phyloP scores from a whole-genome alignment of 768 basidiomycete species.

The Lactifluus rugatus region DNA sequence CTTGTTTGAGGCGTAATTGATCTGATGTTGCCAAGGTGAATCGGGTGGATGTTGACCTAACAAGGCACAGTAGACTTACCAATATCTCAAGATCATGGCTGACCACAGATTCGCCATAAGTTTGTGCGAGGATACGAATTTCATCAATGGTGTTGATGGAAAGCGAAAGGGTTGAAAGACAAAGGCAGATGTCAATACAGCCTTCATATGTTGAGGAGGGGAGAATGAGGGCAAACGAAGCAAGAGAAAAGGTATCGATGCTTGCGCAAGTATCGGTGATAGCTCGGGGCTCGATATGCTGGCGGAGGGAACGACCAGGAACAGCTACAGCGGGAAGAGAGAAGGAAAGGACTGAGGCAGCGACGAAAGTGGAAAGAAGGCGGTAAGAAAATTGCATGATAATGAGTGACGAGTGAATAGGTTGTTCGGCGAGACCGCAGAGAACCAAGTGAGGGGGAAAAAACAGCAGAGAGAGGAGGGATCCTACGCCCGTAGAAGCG shows the following conservation, averaged over 20 bases:
- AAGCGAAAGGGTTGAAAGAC: slow-evolving; percentile 26
- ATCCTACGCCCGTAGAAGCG: too few species aligned
- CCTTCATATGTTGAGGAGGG: slow-evolving; percentile 2
- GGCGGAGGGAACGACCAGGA: slow-evolving; percentile 9
- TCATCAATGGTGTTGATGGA: slow-evolving; percentile 4
- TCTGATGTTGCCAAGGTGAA: slow-evolving; percentile 20
- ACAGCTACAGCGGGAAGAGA: neutral
- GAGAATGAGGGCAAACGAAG: slow-evolving; percentile 1
- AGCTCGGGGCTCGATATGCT: slow-evolving; percentile 17
- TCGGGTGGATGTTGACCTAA: neutral
- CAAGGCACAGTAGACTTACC: slow-evolving; percentile 21
- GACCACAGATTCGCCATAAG: slow-evolving; percentile 11
- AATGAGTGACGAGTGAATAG: slow-evolving; percentile 14
- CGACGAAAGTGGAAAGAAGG: slow-evolving; percentile 1
- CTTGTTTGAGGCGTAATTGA: slow-evolving; percentile 27
- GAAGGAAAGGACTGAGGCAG: slow-evolving; percentile 2
- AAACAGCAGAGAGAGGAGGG: neutral
- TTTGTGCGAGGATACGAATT: slow-evolving; percentile 8
- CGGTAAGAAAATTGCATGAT: slow-evolving; percentile 2
- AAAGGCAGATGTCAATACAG: slow-evolving; percentile 30
- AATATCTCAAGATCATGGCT: slow-evolving; percentile 10
- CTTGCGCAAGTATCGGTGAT: slow-evolving; percentile 21
- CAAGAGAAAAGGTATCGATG: slow-evolving; percentile 14
- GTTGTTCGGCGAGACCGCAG: neutral
- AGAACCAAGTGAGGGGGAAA: neutral